Percentiles rank a stretch among this genome's conserved stretches.
These are phyloP conservation scores for Mucor circinelloides DNA, from an alignment of 371 early-diverging fungal genomes.

Conservation along the genomic window DNA sequence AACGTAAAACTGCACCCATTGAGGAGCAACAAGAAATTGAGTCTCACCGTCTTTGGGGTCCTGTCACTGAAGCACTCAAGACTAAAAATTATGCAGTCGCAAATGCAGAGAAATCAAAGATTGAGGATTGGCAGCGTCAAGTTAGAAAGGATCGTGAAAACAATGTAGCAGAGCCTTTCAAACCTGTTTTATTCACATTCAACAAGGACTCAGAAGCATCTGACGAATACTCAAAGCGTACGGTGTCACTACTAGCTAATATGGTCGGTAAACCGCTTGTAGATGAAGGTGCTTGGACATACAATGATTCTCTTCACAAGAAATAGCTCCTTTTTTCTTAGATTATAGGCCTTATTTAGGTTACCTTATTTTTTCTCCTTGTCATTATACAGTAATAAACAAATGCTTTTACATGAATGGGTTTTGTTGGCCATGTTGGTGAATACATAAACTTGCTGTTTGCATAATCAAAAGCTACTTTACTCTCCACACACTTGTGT, in stretches of 20 bases:
- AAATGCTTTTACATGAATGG: no score
- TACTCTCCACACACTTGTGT: no score
- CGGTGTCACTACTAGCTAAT: background rate
- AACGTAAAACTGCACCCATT: slow-evolving; percentile 55
- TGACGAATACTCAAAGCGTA: slow-evolving; percentile 15
- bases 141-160: slow-evolving; percentile 66
- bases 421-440: no score
- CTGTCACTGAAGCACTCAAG: slow-evolving; percentile 68
- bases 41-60: slow-evolving; percentile 73
- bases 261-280: slow-evolving; percentile 29
- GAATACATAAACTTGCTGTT: no score
- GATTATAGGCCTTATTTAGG: background rate
- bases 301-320: slow-evolving; percentile 40
- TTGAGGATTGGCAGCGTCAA: slow-evolving; percentile 74
- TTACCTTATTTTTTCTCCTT: no score
- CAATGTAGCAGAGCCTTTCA: slow-evolving; percentile 24
- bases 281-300: slow-evolving; percentile 49
- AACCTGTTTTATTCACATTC: slow-evolving; percentile 56
- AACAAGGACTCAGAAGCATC: slow-evolving; percentile 34
- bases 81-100: slow-evolving; percentile 65
- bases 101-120: slow-evolving; percentile 65
- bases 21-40: slow-evolving; percentile 68
- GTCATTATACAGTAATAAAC: no score
- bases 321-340: background rate
- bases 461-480: no score